Evolutionary conservation across 192 early-diverging fungal species (phyloP).

Genomic region (Umbelopsis ramanniana): DNA sequence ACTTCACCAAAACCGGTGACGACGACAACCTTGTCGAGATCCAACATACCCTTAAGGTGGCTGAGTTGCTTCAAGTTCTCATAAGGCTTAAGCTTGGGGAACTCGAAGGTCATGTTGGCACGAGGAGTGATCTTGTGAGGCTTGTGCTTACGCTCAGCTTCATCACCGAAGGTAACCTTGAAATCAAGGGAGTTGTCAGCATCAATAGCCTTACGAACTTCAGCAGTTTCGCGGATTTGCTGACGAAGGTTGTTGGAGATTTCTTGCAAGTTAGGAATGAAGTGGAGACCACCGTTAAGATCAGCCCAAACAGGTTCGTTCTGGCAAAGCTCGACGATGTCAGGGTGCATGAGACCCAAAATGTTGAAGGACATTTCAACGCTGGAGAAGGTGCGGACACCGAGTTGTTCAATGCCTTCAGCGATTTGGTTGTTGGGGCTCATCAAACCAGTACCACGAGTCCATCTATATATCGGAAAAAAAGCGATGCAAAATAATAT

Average conservation of each 20-base stretch:
- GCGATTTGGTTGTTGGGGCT: slow-evolving; percentile 87
- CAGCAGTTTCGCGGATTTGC: slow-evolving; percentile 81
- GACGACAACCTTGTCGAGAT: slow-evolving; percentile 92
- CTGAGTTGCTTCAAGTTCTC: slow-evolving; percentile 68
- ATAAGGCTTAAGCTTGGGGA: slow-evolving; percentile 69
- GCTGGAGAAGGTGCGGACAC: slow-evolving; percentile 90
- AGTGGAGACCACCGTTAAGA: slow-evolving; percentile 89
- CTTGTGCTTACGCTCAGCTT: slow-evolving; percentile 64
- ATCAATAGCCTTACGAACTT: slow-evolving; percentile 84
- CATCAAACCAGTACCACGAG: slow-evolving; percentile 96
- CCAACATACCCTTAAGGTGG: slow-evolving; percentile 75
- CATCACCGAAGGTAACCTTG: slow-evolving; percentile 74
- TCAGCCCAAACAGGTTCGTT: slow-evolving; percentile 87
- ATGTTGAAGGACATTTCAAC: slow-evolving; percentile 96
- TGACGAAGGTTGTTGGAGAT: slow-evolving; percentile 74
- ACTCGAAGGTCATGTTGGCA: slow-evolving; percentile 85
- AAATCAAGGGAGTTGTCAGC: slow-evolving; percentile 79
- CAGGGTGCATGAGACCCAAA: slow-evolving; percentile 83
- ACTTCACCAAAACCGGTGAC: slow-evolving; percentile 94
- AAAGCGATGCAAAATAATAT: background rate
- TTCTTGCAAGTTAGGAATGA: slow-evolving; percentile 83
- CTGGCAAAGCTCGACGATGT: slow-evolving; percentile 72
- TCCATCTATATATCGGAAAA: slow-evolving; percentile 63
- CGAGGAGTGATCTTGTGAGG: slow-evolving; percentile 76
- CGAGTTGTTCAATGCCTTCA: slow-evolving; percentile 83